Percentiles rank a stretch among this genome's conserved stretches.
phyloP scores from a whole-genome alignment of 1,139 yeast genomes.

The Meyerozyma smithsonii region DNA sequence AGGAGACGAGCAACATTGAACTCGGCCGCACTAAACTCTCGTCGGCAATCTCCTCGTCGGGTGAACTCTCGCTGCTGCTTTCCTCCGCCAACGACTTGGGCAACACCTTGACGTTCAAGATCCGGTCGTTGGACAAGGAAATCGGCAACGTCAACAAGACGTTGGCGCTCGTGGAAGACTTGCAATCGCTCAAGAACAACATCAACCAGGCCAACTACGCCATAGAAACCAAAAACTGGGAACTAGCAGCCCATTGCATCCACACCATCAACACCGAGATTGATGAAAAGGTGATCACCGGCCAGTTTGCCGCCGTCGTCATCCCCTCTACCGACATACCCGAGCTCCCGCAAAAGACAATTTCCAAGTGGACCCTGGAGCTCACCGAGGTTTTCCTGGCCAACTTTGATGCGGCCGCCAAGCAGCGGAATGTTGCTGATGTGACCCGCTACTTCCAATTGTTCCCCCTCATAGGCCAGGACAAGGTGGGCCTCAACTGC shows the following conservation, averaged over 20 bases:
- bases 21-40: slow-evolving; percentile 31
- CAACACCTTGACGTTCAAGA: slow-evolving; percentile 60
- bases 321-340: slow-evolving; percentile 94
- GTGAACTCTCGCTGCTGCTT: slow-evolving; percentile 46
- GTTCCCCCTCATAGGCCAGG: slow-evolving; percentile 80
- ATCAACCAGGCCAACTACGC: slow-evolving; percentile 67
- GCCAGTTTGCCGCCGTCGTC: slow-evolving; percentile 74
- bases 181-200: slow-evolving; percentile 58
- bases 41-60: slow-evolving; percentile 33
- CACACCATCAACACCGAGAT: slow-evolving; percentile 44
- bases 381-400: slow-evolving; percentile 53
- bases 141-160: slow-evolving; percentile 64
- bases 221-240: slow-evolving; percentile 66
- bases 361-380: slow-evolving; percentile 54
- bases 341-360: slow-evolving; percentile 60
- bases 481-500: slow-evolving; percentile 67
- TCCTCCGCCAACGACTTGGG: slow-evolving; percentile 65
- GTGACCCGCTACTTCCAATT: slow-evolving; percentile 77
- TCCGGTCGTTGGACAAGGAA: slow-evolving; percentile 67
- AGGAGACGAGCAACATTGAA: slow-evolving; percentile 34
- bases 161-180: slow-evolving; percentile 58
- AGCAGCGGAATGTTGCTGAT: slow-evolving; percentile 56
- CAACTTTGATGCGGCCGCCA: slow-evolving; percentile 70
- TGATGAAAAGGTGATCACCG: slow-evolving; percentile 46
- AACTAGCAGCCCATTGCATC: slow-evolving; percentile 64